Conservation (phyloP, 2,329 filamentous ascomycete species). For the Sporothrix sp. region DNA sequence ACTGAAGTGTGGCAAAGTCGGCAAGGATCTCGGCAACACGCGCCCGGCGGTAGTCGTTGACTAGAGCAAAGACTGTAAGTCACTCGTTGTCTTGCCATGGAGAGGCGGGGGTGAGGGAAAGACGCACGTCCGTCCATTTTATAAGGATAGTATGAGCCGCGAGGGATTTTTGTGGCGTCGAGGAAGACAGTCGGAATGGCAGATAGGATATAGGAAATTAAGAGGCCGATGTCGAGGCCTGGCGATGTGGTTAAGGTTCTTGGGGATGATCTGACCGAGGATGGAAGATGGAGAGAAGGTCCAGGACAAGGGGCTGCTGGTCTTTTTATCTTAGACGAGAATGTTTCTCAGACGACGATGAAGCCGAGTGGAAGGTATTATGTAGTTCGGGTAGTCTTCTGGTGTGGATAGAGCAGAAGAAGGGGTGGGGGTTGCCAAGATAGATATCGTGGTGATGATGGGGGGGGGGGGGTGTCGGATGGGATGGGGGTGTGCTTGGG, state of each 20-base stretch:
- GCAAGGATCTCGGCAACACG: constrained; percentile 53
- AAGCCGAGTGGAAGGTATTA: not conserved
- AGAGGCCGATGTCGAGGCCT: not conserved
- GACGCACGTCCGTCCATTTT: constrained; percentile 19
- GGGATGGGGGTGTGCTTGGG: not conserved
- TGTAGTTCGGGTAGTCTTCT: constrained; percentile 4
- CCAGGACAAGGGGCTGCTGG: constrained; percentile 14
- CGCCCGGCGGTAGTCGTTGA: constrained; percentile 49
- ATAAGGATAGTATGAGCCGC: not conserved
- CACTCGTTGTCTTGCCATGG: not conserved
- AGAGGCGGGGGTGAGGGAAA: not conserved
- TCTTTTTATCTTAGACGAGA: constrained; percentile 12
- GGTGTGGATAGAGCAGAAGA: not conserved
- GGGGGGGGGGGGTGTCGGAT: not conserved
- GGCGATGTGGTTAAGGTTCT: not conserved
- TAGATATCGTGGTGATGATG: not conserved
- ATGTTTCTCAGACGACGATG: not conserved
- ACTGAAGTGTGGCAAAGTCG: constrained; percentile 53
- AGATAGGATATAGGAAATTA: not conserved
- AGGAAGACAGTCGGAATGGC: not conserved
- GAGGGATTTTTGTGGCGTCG: not conserved
- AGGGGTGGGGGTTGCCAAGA: constrained; percentile 1
- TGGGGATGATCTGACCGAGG: not conserved
- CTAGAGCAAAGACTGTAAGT: constrained; percentile 26
- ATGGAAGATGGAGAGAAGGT: constrained; percentile 9